These are phyloP conservation scores for Trametes villosa DNA, from an alignment of 768 basidiomycete genomes.

Conservation along the genomic window DNA sequence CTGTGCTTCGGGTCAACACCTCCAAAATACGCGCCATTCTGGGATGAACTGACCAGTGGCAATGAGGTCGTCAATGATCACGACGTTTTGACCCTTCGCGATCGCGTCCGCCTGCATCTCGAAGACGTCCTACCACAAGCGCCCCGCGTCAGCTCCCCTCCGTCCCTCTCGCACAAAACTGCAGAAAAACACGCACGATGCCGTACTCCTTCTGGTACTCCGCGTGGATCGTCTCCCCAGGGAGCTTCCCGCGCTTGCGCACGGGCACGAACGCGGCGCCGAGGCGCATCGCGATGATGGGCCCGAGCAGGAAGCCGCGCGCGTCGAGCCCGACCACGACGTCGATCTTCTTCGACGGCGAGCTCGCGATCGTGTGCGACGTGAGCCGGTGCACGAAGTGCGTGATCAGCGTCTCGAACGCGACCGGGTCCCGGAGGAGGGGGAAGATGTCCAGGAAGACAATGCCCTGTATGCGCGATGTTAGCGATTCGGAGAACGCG, in stretches of 20 bases:
- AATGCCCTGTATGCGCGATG: slow-evolving; percentile 64
- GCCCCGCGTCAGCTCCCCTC: not conserved
- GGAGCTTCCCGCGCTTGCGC: slow-evolving; percentile 93
- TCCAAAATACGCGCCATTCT: not conserved
- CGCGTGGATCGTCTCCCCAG: slow-evolving; percentile 76
- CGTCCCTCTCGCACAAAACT: too few relatives aligned
- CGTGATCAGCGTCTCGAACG: slow-evolving; percentile 90
- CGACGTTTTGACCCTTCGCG: slow-evolving; percentile 76
- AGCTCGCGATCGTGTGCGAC: slow-evolving; percentile 69
- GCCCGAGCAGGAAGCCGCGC: slow-evolving; percentile 93
- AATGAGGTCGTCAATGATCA: slow-evolving; percentile 94
- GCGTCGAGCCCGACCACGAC: slow-evolving; percentile 95
- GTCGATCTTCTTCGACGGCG: slow-evolving; percentile 74
- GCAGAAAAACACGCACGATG: slow-evolving; percentile 48
- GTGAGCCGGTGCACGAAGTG: slow-evolving; percentile 86
- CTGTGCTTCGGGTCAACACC: slow-evolving; percentile 41
- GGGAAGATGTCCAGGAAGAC: slow-evolving; percentile 96
- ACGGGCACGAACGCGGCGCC: slow-evolving; percentile 97
- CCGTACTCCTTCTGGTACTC: slow-evolving; percentile 95
- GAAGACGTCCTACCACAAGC: slow-evolving; percentile 73
- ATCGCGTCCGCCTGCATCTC: slow-evolving; percentile 94
- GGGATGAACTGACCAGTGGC: slow-evolving; percentile 74
- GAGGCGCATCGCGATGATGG: slow-evolving; percentile 86
- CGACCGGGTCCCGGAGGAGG: slow-evolving; percentile 81
- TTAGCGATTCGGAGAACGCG: not conserved